Conservation (phyloP, 257 asterid genomes). For the Solanum verrucosum region DNA sequence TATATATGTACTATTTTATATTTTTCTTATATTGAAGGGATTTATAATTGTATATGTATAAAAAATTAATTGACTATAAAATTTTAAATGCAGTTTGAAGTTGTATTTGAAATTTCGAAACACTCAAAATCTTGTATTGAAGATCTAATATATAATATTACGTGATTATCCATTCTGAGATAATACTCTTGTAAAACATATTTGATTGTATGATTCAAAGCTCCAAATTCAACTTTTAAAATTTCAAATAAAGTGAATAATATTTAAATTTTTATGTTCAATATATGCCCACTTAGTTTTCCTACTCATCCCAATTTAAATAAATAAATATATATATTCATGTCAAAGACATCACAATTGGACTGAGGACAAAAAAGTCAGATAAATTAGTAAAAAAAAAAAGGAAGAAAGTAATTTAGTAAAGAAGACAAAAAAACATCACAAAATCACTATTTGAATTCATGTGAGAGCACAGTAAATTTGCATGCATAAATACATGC, state of each 20-base stretch:
- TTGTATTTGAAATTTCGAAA: too few relatives aligned
- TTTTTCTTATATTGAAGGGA: background rate
- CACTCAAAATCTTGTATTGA: background rate
- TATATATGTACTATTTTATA: background rate
- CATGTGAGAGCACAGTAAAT: background rate
- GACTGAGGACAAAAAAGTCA: background rate
- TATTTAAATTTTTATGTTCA: too few relatives aligned
- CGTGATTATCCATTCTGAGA: too few relatives aligned
- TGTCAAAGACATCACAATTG: background rate
- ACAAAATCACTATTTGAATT: background rate
- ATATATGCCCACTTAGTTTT: too few relatives aligned
- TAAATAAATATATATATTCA: background rate
- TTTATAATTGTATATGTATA: background rate
- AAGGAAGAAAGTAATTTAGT: background rate
- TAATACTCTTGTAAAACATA: background rate
- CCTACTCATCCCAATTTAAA: too few relatives aligned
- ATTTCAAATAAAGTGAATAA: too few relatives aligned
- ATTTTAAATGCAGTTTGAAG: background rate
- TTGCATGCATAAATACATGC: slow-evolving; percentile 10
- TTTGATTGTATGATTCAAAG: background rate
- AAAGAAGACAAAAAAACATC: background rate
- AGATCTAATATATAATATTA: too few relatives aligned
- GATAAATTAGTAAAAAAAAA: background rate
- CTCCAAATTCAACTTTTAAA: too few relatives aligned
- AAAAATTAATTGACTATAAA: too few relatives aligned